These are phyloP conservation scores for Austroboletus eburneus DNA, from an alignment of 768 basidiomycete genomes.

Conservation along the genomic window DNA sequence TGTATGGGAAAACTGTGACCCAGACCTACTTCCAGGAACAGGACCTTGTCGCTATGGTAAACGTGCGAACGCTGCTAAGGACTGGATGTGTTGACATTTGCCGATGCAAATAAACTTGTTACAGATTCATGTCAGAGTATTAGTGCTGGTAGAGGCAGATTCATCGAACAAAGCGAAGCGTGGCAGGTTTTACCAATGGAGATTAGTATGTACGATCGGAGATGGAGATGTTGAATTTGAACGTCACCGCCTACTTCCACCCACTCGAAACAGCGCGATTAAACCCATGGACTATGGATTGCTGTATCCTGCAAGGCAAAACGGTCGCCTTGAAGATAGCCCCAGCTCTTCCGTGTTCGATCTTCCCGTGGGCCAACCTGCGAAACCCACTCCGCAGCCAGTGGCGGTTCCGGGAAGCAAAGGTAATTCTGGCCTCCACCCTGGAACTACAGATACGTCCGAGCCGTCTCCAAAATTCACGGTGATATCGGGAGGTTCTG, in stretches of 20 bases:
- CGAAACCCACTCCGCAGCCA: slow-evolving; percentile 18
- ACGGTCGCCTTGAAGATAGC: slow-evolving; percentile 34
- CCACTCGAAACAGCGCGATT: neutral
- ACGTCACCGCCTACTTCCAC: neutral
- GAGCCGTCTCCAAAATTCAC: slow-evolving; percentile 45
- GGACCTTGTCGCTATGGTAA: neutral
- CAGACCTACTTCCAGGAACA: neutral
- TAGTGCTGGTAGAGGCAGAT: too few species aligned
- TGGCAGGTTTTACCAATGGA: too few species aligned
- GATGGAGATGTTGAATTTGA: neutral
- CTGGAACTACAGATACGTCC: slow-evolving; percentile 4
- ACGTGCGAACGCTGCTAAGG: too few species aligned
- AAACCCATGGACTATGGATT: slow-evolving; percentile 13
- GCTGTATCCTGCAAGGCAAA: slow-evolving; percentile 8
- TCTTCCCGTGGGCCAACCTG: slow-evolving; percentile 51
- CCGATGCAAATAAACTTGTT: too few species aligned
- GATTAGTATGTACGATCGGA: neutral
- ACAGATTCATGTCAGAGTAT: too few species aligned
- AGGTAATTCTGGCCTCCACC: slow-evolving; percentile 1
- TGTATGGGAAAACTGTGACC: too few species aligned
- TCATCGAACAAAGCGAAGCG: too few species aligned
- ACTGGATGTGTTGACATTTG: too few species aligned
- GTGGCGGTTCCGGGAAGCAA: slow-evolving; percentile 12
- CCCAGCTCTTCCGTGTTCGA: slow-evolving; percentile 76
- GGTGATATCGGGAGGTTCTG: slow-evolving; percentile 91